Evolutionary conservation across 1,284 basidiomycete species (phyloP).

Genomic region (Apiotrichum gracile): DNA sequence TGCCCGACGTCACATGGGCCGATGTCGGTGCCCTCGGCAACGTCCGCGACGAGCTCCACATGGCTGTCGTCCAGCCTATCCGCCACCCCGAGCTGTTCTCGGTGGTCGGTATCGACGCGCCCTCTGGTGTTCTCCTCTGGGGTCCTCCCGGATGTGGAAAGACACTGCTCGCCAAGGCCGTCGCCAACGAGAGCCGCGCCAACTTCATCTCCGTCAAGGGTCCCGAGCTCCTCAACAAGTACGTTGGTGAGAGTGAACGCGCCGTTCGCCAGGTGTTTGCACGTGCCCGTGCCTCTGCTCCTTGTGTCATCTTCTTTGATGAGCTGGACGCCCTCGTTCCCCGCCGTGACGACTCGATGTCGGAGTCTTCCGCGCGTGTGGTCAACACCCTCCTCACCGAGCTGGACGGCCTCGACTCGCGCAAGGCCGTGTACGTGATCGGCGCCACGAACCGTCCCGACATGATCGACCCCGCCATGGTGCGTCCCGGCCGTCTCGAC

Average conservation of each 20-base stretch:
- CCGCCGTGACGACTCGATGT: constrained; percentile 85
- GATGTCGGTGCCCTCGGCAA: constrained; percentile 87
- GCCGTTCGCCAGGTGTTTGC: constrained; percentile 95
- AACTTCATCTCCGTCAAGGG: constrained; percentile 98
- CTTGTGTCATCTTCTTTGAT: constrained; percentile 99
- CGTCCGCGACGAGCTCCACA: constrained; percentile 85
- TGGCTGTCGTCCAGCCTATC: constrained; percentile 96
- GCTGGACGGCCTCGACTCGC: constrained; percentile 84
- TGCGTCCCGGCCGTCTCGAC: constrained; percentile 89
- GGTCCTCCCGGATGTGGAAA: constrained; percentile 97
- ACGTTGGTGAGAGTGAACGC: constrained; percentile 94
- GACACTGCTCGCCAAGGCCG: constrained; percentile 90
- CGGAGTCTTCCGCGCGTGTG: constrained; percentile 91
- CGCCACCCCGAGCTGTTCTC: constrained; percentile 80
- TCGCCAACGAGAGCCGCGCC: constrained; percentile 87
- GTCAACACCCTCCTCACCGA: constrained; percentile 97
- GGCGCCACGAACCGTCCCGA: constrained; percentile 97
- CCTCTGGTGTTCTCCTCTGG: constrained; percentile 93
- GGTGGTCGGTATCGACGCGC: constrained; percentile 75
- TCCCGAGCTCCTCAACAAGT: constrained; percentile 90
- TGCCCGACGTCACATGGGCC: constrained; percentile 91
- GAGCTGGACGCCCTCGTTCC: constrained; percentile 96
- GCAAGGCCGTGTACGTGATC: constrained; percentile 90
- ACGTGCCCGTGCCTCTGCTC: constrained; percentile 94
- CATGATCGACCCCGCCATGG: constrained; percentile 99